phyloP scores from a whole-genome alignment of 2,329 filamentous ascomycete species.

The Colletotrichum lentis region DNA sequence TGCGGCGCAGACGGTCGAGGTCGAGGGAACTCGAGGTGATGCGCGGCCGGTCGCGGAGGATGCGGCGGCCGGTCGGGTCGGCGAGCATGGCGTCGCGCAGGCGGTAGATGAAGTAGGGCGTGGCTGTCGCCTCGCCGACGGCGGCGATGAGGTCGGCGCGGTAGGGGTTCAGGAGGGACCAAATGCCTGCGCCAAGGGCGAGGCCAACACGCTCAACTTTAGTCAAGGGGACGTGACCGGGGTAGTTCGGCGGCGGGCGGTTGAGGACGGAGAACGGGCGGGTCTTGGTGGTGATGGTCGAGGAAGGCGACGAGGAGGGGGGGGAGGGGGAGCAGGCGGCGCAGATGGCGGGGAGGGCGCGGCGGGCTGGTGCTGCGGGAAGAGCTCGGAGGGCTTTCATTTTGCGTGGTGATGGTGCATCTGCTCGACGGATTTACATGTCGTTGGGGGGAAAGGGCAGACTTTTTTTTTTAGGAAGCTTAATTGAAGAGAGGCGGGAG shows the following conservation, averaged over 20 bases:
- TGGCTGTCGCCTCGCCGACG: conserved; percentile 92
- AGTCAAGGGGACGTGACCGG: conserved; percentile 90
- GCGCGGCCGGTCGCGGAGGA: conserved; percentile 87
- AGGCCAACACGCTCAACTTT: conserved; percentile 77
- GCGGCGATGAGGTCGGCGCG: conserved; percentile 92
- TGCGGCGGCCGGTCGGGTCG: conserved; percentile 83
- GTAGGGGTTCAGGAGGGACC: conserved; percentile 76
- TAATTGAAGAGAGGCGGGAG: neutral
- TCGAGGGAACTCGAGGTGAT: conserved; percentile 79
- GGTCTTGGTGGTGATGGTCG: conserved; percentile 14
- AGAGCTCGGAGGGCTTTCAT: conserved; percentile 33
- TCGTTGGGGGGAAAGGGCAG: neutral
- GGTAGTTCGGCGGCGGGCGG: conserved; percentile 86
- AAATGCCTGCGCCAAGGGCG: conserved; percentile 69
- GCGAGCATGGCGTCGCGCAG: conserved; percentile 92
- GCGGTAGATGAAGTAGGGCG: conserved; percentile 92
- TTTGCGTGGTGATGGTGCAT: neutral
- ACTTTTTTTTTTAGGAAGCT: no score
- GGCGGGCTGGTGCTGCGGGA: conserved; percentile 3
- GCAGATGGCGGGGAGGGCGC: conserved; percentile 28
- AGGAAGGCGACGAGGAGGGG: conserved; percentile 17
- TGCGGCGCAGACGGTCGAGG: conserved; percentile 72
- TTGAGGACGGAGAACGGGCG: conserved; percentile 79
- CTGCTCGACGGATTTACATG: neutral
- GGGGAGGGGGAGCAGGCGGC: conserved; percentile 38